Conservation (phyloP, 225 moss, liverwort and hornwort species). For the Sphagnum tenellum region DNA sequence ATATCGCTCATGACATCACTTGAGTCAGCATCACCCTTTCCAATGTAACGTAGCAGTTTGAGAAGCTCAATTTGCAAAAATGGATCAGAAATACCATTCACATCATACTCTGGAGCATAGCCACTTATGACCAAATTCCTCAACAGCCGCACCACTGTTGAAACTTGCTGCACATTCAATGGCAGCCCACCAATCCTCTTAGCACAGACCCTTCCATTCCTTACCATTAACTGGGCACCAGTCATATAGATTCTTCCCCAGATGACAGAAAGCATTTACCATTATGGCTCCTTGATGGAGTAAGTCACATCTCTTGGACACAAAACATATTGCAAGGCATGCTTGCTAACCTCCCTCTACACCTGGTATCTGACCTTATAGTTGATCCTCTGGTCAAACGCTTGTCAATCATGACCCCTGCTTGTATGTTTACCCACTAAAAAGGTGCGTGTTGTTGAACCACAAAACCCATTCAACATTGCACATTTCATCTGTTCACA, state of each 20-base stretch:
- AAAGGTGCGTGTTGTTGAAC: too few relatives aligned
- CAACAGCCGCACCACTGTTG: slow-evolving; percentile 66
- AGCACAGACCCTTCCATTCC: background rate
- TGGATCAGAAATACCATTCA: slow-evolving; percentile 80
- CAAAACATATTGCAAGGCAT: background rate
- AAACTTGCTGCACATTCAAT: slow-evolving; percentile 70
- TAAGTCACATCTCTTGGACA: background rate
- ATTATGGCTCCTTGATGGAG: slow-evolving; percentile 2
- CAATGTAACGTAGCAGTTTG: slow-evolving; percentile 63
- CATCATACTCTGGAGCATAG: slow-evolving; percentile 86
- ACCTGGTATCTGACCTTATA: background rate
- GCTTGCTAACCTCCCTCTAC: too few relatives aligned
- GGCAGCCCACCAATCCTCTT: slow-evolving; percentile 12
- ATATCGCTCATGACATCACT: slow-evolving; percentile 98
- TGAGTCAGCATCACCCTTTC: slow-evolving; percentile 75
- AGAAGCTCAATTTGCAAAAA: slow-evolving; percentile 81
- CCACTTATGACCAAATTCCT: slow-evolving; percentile 82
- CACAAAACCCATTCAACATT: too few relatives aligned
- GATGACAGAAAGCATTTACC: background rate
- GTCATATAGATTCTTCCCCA: background rate
- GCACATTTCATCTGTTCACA: background rate
- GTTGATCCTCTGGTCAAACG: background rate
- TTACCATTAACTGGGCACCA: background rate
- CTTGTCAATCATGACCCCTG: background rate
- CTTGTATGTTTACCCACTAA: too few relatives aligned